Percentiles rank a stretch among this genome's conserved stretches.
Evolutionary conservation across 495 filamentous ascomycete species (phyloP).

Genomic region (Parmelia sp.): DNA sequence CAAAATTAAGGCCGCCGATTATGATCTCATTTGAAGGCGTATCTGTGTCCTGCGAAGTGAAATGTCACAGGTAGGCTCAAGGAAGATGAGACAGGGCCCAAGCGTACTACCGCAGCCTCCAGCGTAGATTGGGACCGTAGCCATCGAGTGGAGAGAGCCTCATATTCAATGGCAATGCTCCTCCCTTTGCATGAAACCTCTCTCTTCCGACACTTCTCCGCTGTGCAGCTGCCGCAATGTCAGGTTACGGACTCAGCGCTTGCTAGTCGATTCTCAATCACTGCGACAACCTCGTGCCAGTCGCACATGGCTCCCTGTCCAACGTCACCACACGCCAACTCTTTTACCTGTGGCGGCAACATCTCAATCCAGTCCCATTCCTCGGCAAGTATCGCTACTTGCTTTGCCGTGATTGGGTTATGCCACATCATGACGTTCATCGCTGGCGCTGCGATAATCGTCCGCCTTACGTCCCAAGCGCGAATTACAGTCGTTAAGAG

Average conservation of each 20-base stretch:
- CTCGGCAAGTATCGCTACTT: not conserved
- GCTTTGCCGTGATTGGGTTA: not conserved
- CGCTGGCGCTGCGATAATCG: conserved; percentile 19
- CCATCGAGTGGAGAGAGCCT: too few species aligned
- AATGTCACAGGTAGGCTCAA: not conserved
- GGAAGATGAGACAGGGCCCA: not conserved
- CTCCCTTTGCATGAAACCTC: not conserved
- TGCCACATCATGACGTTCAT: not conserved
- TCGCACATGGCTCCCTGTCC: conserved; percentile 71
- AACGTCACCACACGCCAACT: conserved; percentile 72
- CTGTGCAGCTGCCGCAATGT: not conserved
- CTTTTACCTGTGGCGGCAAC: conserved; percentile 60
- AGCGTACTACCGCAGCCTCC: too few species aligned
- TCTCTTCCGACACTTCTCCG: not conserved
- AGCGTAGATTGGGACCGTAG: not conserved
- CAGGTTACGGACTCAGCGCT: not conserved
- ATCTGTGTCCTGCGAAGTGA: not conserved
- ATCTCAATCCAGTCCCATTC: conserved; percentile 67
- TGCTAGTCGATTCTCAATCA: conserved; percentile 43
- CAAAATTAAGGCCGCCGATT: not conserved
- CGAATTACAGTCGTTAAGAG: conserved; percentile 63
- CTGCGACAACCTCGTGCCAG: conserved; percentile 60
- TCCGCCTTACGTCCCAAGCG: conserved; percentile 69
- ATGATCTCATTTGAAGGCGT: too few species aligned
- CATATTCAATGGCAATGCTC: not conserved